phyloP scores from a whole-genome alignment of 1,284 basidiomycete species.

The Sporisorium exsertum region DNA sequence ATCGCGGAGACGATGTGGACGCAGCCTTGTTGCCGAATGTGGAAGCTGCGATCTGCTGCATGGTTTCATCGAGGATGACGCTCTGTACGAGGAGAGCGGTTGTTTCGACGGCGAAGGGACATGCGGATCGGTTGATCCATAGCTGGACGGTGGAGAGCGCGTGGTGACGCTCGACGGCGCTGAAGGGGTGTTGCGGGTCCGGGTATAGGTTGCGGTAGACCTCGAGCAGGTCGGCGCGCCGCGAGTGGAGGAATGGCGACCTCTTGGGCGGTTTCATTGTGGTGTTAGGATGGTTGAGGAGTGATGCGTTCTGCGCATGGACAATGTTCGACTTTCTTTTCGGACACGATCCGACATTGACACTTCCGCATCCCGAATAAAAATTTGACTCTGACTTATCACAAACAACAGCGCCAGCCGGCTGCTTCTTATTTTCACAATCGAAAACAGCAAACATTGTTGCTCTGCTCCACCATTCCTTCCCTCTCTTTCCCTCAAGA shows the following conservation, averaged over 20 bases:
- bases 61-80: slow-evolving; percentile 51
- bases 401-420: background rate
- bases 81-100: slow-evolving; percentile 61
- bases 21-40: background rate
- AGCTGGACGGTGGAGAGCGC: slow-evolving; percentile 54
- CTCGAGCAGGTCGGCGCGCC: slow-evolving; percentile 41
- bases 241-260: slow-evolving; percentile 45
- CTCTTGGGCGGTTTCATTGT: slow-evolving; percentile 50
- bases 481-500: background rate
- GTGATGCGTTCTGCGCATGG: background rate
- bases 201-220: slow-evolving; percentile 52
- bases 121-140: slow-evolving; percentile 63
- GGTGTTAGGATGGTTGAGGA: too few relatives aligned
- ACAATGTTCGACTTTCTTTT: background rate
- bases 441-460: background rate
- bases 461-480: slow-evolving; percentile 3
- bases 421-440: too few relatives aligned
- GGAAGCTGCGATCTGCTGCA: slow-evolving; percentile 36
- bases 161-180: slow-evolving; percentile 8
- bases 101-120: slow-evolving; percentile 64
- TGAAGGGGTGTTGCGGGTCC: slow-evolving; percentile 18
- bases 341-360: slow-evolving; percentile 2
- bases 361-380: slow-evolving; percentile 36
- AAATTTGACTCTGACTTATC: background rate
- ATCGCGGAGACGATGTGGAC: slow-evolving; percentile 6